These are phyloP conservation scores for Starmerella cellae DNA, from an alignment of 805 yeast species.

Conservation along the genomic window DNA sequence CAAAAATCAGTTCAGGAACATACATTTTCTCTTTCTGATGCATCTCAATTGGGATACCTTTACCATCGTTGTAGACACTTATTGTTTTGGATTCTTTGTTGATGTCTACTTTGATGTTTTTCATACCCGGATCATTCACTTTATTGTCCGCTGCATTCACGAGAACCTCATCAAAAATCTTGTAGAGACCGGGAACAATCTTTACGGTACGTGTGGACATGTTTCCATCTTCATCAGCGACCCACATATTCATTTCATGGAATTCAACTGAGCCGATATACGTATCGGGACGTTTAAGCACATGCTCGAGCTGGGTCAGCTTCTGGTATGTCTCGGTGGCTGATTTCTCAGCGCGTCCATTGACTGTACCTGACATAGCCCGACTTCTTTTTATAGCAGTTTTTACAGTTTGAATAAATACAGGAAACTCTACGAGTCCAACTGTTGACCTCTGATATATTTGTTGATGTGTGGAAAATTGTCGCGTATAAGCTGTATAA, in stretches of 20 bases:
- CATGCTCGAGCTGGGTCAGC: constrained; percentile 90
- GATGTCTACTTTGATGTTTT: constrained; percentile 66
- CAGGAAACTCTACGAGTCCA: no score
- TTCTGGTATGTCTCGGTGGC: constrained; percentile 50
- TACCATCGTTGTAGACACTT: constrained; percentile 81
- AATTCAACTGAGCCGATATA: constrained; percentile 90
- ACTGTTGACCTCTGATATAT: no score
- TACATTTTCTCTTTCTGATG: constrained; percentile 82
- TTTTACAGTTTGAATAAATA: no score
- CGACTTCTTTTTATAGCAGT: neutral
- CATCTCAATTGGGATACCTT: constrained; percentile 88
- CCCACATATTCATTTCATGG: constrained; percentile 73
- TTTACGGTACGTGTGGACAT: constrained; percentile 46
- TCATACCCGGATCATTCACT: constrained; percentile 87
- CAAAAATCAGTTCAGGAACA: constrained; percentile 93
- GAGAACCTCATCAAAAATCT: constrained; percentile 90
- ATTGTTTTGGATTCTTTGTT: constrained; percentile 62
- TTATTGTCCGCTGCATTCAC: constrained; percentile 99
- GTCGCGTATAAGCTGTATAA: no score
- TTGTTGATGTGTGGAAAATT: no score
- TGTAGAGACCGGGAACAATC: constrained; percentile 90
- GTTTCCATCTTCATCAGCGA: constrained; percentile 51
- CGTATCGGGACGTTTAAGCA: constrained; percentile 92
- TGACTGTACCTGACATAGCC: no score
- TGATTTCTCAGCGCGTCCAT: constrained; percentile 5